These are phyloP conservation scores for Leishmania braziliensis DNA, from an alignment of 208 protist genomes.

Conservation along the genomic window DNA sequence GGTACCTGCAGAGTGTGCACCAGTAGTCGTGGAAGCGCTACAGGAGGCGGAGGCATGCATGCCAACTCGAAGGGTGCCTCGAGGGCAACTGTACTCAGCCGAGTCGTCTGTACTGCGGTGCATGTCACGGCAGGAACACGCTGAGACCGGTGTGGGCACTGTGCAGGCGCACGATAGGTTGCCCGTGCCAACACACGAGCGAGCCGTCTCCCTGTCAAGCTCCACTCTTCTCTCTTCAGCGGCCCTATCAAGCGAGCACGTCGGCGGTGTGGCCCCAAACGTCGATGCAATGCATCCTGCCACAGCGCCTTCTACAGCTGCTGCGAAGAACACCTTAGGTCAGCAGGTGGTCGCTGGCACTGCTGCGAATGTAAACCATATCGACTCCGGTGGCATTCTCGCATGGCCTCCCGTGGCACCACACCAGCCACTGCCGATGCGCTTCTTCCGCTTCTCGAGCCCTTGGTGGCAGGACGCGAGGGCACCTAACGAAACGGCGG, in stretches of 20 bases:
- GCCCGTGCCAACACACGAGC: not conserved
- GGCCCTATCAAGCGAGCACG: not conserved
- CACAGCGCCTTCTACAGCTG: not conserved
- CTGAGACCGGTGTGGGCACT: not conserved
- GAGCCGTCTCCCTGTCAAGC: not conserved
- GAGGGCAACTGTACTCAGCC: not conserved
- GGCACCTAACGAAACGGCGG: not conserved
- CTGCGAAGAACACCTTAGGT: not conserved
- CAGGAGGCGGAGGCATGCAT: not conserved
- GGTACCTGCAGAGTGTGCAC: not conserved
- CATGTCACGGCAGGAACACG: not conserved
- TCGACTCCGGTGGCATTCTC: too few relatives aligned
- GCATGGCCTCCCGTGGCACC: slow-evolving; percentile 16
- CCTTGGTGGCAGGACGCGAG: not conserved
- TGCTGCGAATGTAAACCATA: not conserved
- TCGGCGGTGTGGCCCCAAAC: not conserved
- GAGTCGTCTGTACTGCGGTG: not conserved
- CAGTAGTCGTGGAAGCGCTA: not conserved
- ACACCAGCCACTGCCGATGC: slow-evolving; percentile 7
- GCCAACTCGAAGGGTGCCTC: not conserved
- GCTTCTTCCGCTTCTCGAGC: slow-evolving; percentile 13
- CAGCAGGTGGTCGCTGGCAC: not conserved
- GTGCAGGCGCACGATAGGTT: not conserved
- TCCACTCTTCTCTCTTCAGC: not conserved
- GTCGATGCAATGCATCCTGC: not conserved